Conservation (phyloP, 2,329 filamentous ascomycete species). For the Xylaria sp. region DNA sequence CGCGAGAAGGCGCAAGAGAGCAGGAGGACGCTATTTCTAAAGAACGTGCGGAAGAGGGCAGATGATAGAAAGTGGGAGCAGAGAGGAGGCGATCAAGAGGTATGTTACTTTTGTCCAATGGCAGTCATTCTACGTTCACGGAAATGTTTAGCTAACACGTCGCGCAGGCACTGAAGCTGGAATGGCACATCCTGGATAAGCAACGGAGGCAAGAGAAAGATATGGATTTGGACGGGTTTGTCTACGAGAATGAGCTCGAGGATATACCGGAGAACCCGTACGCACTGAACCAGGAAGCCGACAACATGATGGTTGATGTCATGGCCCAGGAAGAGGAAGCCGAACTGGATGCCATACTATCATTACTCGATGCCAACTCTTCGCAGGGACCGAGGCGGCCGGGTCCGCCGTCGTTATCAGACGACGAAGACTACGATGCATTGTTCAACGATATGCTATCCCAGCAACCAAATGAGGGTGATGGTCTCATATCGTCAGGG, state of each 20-base stretch:
- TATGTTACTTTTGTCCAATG: conserved; percentile 34
- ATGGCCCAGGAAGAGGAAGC: conserved; percentile 58
- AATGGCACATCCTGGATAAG: conserved; percentile 49
- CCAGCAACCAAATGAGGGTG: conserved; percentile 40
- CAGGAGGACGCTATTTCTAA: conserved; percentile 71
- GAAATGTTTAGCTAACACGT: conserved; percentile 3
- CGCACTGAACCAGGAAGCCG: conserved; percentile 39
- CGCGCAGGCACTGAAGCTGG: conserved; percentile 48
- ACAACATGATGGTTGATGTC: conserved; percentile 58
- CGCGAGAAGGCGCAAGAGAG: conserved; percentile 68
- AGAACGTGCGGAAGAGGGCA: conserved; percentile 65
- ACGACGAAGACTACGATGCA: conserved; percentile 66
- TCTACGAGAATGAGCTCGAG: conserved; percentile 59
- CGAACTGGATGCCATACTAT: conserved; percentile 63
- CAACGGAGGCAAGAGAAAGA: conserved; percentile 48
- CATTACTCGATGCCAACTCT: conserved; percentile 48
- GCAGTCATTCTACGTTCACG: not conserved
- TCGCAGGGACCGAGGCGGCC: conserved; percentile 34
- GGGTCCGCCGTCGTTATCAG: conserved; percentile 48
- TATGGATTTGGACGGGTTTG: conserved; percentile 45
- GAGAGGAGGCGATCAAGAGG: conserved; percentile 67
- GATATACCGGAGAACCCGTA: conserved; percentile 51
- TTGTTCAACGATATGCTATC: conserved; percentile 70
- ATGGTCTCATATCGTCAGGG: conserved; percentile 41
- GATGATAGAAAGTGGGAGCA: conserved; percentile 66